phyloP scores from a whole-genome alignment of 805 yeast species.

The Yarrowia yakushimensis region DNA sequence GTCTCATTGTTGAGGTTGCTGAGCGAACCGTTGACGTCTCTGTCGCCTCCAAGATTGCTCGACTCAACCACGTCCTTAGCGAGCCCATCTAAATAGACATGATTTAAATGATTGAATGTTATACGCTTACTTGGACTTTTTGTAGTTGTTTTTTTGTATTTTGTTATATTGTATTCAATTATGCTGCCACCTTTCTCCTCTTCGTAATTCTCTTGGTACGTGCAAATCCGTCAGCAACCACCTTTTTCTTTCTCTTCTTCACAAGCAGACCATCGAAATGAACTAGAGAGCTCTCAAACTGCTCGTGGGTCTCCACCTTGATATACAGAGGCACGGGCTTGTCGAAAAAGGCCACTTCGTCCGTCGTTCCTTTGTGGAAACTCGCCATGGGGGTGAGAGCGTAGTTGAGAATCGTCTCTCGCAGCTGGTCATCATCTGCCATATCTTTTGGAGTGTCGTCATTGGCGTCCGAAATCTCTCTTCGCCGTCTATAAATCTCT shows the following conservation, averaged over 20 bases:
- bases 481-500: conserved; percentile 25
- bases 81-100: conserved; percentile 65
- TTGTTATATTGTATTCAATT: too few species aligned
- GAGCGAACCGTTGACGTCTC: conserved; percentile 96
- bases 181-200: too few species aligned
- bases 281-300: background rate
- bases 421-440: background rate
- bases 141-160: too few species aligned
- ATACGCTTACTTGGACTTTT: background rate
- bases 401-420: background rate
- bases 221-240: background rate
- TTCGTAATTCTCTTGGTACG: background rate
- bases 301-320: background rate
- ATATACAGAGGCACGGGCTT: background rate
- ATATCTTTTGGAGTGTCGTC: background rate
- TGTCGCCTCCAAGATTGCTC: conserved; percentile 76
- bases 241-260: background rate
- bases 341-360: conserved; percentile 1
- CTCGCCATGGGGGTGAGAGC: background rate
- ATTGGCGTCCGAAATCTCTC: background rate
- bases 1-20: conserved; percentile 91
- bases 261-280: background rate
- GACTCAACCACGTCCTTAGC: conserved; percentile 80
- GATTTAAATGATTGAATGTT: conserved; percentile 24
- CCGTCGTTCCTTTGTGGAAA: background rate